Conservation (phyloP, 768 basidiomycete species). For the Trametes sanguinea region DNA sequence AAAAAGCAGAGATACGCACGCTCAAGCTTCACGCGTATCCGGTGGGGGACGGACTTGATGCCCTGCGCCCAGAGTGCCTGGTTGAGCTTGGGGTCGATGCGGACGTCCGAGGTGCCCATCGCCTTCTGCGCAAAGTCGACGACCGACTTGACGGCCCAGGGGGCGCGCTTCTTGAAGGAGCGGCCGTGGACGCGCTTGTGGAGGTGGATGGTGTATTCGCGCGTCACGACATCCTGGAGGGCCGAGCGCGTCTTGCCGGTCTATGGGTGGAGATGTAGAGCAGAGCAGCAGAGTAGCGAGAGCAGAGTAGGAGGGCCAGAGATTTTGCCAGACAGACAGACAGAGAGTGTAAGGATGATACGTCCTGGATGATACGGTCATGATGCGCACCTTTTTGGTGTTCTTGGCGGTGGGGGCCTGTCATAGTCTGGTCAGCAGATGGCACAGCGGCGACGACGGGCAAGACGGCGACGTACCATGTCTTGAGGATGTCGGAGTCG, state of each 20-base stretch:
- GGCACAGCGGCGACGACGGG: background rate
- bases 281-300: conserved; percentile 3
- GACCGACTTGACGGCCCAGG: conserved; percentile 92
- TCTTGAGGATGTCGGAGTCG: conserved; percentile 66
- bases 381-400: conserved; percentile 55
- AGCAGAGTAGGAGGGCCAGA: background rate
- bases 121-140: conserved; percentile 88
- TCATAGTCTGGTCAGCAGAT: conserved; percentile 1
- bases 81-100: conserved; percentile 95
- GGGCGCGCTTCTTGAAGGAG: conserved; percentile 97
- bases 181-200: conserved; percentile 93
- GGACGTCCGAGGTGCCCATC: conserved; percentile 95
- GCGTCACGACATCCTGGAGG: conserved; percentile 95
- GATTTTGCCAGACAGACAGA: conserved; percentile 3
- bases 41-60: conserved; percentile 90
- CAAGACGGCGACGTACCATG: conserved; percentile 52
- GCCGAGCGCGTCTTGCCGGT: conserved; percentile 92
- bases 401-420: conserved; percentile 49
- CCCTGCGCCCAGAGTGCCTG: conserved; percentile 93
- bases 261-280: conserved; percentile 41
- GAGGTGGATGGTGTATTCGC: conserved; percentile 98
- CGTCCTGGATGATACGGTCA: background rate
- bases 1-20: conserved; percentile 51
- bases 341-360: background rate
- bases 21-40: conserved; percentile 92